Evolutionary conservation across 78 protist genomes (phyloP).

Genomic region (Dictyostelium brefeldianum): DNA sequence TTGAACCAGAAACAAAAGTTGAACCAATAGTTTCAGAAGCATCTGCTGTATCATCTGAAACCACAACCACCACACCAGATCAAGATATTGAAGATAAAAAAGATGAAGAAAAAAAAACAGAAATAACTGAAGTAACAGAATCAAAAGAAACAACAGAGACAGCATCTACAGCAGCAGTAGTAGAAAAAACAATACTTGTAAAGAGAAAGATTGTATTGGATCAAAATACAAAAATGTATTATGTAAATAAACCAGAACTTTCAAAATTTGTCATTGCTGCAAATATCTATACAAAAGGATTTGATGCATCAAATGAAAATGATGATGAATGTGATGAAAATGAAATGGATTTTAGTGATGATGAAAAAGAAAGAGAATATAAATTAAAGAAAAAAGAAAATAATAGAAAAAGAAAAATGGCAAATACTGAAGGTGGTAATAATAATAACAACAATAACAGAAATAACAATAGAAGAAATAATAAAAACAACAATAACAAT

Average conservation of each 20-base stretch:
- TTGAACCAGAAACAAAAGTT: no score
- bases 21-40: neutral
- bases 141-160: neutral
- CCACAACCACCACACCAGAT: neutral
- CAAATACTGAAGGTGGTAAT: neutral
- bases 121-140: neutral
- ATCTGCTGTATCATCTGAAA: neutral
- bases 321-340: slow-evolving; percentile 62
- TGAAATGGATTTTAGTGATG: slow-evolving; percentile 73
- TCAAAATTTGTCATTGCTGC: slow-evolving; percentile 55
- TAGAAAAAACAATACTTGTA: neutral
- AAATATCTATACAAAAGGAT: slow-evolving; percentile 61
- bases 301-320: slow-evolving; percentile 58
- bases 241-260: slow-evolving; percentile 65
- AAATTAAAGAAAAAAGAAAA: slow-evolving; percentile 9
- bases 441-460: neutral
- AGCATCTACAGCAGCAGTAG: neutral
- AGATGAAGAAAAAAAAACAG: neutral
- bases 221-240: slow-evolving; percentile 14
- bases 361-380: slow-evolving; percentile 68
- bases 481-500: neutral
- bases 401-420: neutral
- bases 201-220: slow-evolving; percentile 22
- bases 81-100: neutral
- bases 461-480: neutral